phyloP scores from a whole-genome alignment of 495 filamentous ascomycete species.

The Xylaria acuta region DNA sequence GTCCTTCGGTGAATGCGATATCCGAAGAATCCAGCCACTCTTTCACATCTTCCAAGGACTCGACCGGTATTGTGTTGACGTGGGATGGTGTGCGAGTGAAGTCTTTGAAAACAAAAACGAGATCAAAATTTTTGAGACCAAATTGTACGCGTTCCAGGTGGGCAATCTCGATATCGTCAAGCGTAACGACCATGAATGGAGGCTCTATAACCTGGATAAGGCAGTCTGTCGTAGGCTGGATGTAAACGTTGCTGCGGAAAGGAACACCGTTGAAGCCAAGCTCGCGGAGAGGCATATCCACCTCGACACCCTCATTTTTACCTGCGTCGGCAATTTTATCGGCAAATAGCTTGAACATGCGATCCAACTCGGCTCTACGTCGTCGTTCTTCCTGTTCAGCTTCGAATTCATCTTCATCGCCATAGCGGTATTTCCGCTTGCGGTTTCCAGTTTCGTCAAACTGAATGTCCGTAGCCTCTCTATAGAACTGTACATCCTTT shows the following conservation, averaged over 20 bases:
- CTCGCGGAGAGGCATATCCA: constrained; percentile 96
- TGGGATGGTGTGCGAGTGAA: constrained; percentile 85
- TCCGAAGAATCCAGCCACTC: constrained; percentile 97
- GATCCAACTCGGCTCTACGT: constrained; percentile 87
- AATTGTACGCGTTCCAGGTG: constrained; percentile 98
- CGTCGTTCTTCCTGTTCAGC: constrained; percentile 96
- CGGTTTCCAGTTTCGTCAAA: constrained; percentile 99
- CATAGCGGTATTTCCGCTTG: constrained; percentile 97
- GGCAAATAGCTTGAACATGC: constrained; percentile 95
- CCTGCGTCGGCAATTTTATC: constrained; percentile 96
- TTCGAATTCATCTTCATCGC: constrained; percentile 98
- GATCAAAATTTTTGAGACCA: constrained; percentile 98
- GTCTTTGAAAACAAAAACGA: constrained; percentile 97
- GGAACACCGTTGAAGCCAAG: constrained; percentile 97
- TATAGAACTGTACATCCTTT: constrained; percentile 97
- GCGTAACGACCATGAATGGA: constrained; percentile 91
- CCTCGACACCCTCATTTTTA: constrained; percentile 79
- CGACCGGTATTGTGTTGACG: constrained; percentile 98
- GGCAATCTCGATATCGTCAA: constrained; percentile 95
- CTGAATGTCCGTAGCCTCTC: constrained; percentile 97
- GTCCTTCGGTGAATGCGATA: constrained; percentile 92
- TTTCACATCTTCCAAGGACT: constrained; percentile 91
- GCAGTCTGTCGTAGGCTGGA: constrained; percentile 96
- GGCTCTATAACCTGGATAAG: constrained; percentile 98
- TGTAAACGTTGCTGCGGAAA: constrained; percentile 89